phyloP scores from a whole-genome alignment of 1,139 yeast species.

The Suhomyces taliae region DNA sequence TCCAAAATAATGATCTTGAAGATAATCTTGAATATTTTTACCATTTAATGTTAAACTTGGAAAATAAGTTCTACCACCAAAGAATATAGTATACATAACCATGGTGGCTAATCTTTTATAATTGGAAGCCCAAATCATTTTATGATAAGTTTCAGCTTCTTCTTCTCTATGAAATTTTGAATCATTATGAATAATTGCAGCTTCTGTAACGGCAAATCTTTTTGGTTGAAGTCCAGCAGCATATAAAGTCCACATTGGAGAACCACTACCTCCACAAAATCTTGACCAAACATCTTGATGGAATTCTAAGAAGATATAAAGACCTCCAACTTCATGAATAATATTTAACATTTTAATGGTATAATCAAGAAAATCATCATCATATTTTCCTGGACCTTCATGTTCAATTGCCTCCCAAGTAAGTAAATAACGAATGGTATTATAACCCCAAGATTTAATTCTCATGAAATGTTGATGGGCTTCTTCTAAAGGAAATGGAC shows the following conservation, averaged over 20 bases:
- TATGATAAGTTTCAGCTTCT: slow-evolving; percentile 56
- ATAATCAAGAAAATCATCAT: slow-evolving; percentile 71
- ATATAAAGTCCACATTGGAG: slow-evolving; percentile 92
- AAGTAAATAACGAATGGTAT: slow-evolving; percentile 70
- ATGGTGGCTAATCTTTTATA: slow-evolving; percentile 73
- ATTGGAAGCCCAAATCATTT: slow-evolving; percentile 94
- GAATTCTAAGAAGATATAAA: slow-evolving; percentile 81
- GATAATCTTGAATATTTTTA: slow-evolving; percentile 71
- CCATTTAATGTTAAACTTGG: slow-evolving; percentile 73
- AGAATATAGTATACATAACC: slow-evolving; percentile 84
- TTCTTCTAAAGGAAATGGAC: slow-evolving; percentile 76
- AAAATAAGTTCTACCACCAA: slow-evolving; percentile 70
- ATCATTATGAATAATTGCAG: slow-evolving; percentile 72
- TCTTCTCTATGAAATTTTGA: slow-evolving; percentile 27
- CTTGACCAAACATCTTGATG: slow-evolving; percentile 97
- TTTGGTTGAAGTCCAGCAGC: slow-evolving; percentile 89
- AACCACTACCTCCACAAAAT: slow-evolving; percentile 91
- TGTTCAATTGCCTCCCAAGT: slow-evolving; percentile 97
- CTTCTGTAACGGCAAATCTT: slow-evolving; percentile 64
- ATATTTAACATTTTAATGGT: slow-evolving; percentile 61
- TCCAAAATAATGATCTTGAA: slow-evolving; percentile 62
- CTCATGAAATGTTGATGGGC: slow-evolving; percentile 68
- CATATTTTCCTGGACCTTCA: slow-evolving; percentile 81
- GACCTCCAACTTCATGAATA: slow-evolving; percentile 64
- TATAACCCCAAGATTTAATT: slow-evolving; percentile 79